Conservation (phyloP, 345 rosid species). For the Corymbia maculata region DNA sequence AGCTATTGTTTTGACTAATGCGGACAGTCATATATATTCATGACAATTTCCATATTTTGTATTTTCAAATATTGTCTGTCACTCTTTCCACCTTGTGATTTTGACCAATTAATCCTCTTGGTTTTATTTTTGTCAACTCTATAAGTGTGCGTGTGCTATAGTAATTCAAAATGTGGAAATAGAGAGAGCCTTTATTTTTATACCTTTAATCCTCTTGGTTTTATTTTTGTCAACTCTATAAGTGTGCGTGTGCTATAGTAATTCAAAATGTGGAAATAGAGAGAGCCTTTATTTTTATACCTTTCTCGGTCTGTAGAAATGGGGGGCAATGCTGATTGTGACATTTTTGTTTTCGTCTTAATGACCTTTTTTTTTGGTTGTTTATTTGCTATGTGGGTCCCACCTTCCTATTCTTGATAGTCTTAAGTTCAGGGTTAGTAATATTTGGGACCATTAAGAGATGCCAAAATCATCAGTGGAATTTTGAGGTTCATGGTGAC, state of each 20-base stretch:
- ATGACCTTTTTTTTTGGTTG: not conserved
- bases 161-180: not conserved
- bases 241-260: not conserved
- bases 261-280: not conserved
- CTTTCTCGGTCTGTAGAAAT: not conserved
- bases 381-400: not conserved
- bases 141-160: not conserved
- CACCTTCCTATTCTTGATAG: not conserved
- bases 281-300: not conserved
- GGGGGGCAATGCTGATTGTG: not conserved
- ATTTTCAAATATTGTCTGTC: not conserved
- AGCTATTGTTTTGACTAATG: not conserved
- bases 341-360: not conserved
- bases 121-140: not conserved
- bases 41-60: not conserved
- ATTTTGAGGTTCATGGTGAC: not conserved
- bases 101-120: not conserved
- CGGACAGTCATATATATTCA: not conserved
- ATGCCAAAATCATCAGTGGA: not conserved
- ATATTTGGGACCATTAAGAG: not conserved
- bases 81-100: not conserved
- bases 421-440: not conserved
- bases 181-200: not conserved
- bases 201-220: not conserved
- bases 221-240: not conserved